Conservation (phyloP, 75 land plant species). For the Larix kaempferi region DNA sequence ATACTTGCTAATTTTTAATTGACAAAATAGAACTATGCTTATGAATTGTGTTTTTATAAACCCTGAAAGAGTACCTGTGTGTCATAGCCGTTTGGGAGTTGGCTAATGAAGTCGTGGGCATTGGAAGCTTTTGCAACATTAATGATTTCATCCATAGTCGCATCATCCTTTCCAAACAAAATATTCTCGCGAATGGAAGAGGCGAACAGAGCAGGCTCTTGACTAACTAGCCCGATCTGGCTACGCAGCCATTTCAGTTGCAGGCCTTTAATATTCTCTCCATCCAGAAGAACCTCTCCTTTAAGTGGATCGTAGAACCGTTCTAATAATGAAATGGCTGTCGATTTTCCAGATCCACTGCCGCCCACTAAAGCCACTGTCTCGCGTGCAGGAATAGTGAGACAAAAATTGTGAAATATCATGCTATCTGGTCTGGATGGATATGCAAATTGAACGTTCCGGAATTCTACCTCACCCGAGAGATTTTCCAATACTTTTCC, state of each 20-base stretch:
- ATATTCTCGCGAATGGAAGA: conserved; percentile 59
- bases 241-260: conserved; percentile 51
- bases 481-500: conserved; percentile 40
- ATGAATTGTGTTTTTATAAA: no score
- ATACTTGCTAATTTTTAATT: no score
- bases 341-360: conserved; percentile 66
- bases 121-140: conserved; percentile 49
- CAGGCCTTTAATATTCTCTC: conserved; percentile 29
- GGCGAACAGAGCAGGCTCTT: conserved; percentile 68
- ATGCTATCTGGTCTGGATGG: conserved; percentile 51
- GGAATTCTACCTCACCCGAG: conserved; percentile 48
- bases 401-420: conserved; percentile 34
- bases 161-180: conserved; percentile 48
- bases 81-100: conserved; percentile 56
- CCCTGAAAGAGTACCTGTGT: conserved; percentile 26
- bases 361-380: conserved; percentile 59
- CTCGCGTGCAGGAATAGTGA: conserved; percentile 38
- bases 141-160: conserved; percentile 37
- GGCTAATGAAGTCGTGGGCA: conserved; percentile 61
- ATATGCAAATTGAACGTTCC: conserved; percentile 35
- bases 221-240: conserved; percentile 62
- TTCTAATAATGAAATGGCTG: conserved; percentile 41
- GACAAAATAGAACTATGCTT: no score
- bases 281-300: conserved; percentile 55
- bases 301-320: conserved; percentile 51